Evolutionary conservation across 192 early-diverging fungal genomes (phyloP).

Genomic region (Umbelopsis sp.): DNA sequence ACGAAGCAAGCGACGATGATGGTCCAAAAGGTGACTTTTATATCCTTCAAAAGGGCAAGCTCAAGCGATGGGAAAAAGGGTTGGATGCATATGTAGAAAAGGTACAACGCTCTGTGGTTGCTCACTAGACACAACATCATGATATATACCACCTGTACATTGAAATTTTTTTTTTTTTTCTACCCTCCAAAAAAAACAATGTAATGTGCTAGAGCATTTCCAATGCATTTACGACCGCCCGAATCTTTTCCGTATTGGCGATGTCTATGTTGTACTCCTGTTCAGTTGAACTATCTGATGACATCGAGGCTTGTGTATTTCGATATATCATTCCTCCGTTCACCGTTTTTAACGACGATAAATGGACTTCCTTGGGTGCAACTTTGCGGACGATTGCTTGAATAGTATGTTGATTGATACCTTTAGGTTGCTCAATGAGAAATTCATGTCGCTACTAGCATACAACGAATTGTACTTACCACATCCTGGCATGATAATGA

Average conservation of each 20-base stretch:
- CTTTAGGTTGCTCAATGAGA: constrained; percentile 24
- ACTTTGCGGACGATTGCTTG: constrained; percentile 38
- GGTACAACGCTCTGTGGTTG: neutral
- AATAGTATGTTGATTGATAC: constrained; percentile 56
- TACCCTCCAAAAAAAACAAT: no score
- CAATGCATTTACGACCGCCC: constrained; percentile 31
- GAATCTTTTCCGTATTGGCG: constrained; percentile 39
- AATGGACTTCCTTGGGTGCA: constrained; percentile 55
- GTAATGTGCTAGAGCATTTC: neutral
- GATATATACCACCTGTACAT: neutral
- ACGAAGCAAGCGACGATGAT: constrained; percentile 33
- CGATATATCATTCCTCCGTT: constrained; percentile 45
- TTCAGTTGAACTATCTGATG: constrained; percentile 28
- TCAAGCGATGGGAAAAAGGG: constrained; percentile 31
- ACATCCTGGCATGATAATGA: constrained; percentile 63
- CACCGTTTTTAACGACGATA: constrained; percentile 45
- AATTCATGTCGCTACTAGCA: neutral
- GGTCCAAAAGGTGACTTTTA: constrained; percentile 27
- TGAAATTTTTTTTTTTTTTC: no score
- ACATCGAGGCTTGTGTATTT: constrained; percentile 51
- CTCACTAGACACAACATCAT: neutral
- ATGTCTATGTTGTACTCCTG: constrained; percentile 43
- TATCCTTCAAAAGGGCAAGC: constrained; percentile 24
- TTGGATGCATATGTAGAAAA: constrained; percentile 36
- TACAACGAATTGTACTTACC: constrained; percentile 31